Base-by-base conservation (phyloP, 2,329 filamentous ascomycete genomes). In the Aspergillus brunneoviolaceus region DNA sequence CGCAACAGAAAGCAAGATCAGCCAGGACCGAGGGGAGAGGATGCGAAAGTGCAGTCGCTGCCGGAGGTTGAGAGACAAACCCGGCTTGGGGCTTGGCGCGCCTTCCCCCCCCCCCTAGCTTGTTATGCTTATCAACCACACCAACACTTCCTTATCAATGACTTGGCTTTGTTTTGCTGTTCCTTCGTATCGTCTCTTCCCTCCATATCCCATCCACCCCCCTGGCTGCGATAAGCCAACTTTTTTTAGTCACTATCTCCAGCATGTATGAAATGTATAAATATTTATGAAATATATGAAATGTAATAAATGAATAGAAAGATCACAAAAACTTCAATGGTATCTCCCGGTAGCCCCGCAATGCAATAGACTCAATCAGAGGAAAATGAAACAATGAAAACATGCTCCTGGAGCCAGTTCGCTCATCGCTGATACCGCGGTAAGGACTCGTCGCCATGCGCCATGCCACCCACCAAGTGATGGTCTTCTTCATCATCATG, bases 401-500 rank as follows among this genome's bases (percentile, higher is more conserved):
- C 50, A 51, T 51, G n/a, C 49, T 39, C 50, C 21, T 48, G 61
- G 51, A 49, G 47, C 19, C 50, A 29, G 33, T 27, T 19, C 16
- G 53, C 4, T 69, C 61, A 80, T 64, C 77, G 75, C 63, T 77
- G 77, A 69, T 81, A 81, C 59, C 73, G 74, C 59, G 79, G 79
- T 48, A 81, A 68, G 47, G 76, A 73, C 60, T 80, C 76, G 50
- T 75, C 74, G 21, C 68, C 69, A 61, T 71, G 71, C 54, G 74
- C 72, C 35, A 71, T 71, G 25, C 76, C 67, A 47, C 74, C 74
- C 27, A 77, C 72, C 48, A 79, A 67, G 69, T 80, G 76, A 66
- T 83, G 79, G 61, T 85, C 80, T 64, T 84, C 81, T 58, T 87
- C 81, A 64, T 85, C 81, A 58, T 85, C 81, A 60, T 87, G 81